These are phyloP conservation scores for Apiospora koreana DNA, from an alignment of 2,329 filamentous ascomycete species.

Conservation along the genomic window DNA sequence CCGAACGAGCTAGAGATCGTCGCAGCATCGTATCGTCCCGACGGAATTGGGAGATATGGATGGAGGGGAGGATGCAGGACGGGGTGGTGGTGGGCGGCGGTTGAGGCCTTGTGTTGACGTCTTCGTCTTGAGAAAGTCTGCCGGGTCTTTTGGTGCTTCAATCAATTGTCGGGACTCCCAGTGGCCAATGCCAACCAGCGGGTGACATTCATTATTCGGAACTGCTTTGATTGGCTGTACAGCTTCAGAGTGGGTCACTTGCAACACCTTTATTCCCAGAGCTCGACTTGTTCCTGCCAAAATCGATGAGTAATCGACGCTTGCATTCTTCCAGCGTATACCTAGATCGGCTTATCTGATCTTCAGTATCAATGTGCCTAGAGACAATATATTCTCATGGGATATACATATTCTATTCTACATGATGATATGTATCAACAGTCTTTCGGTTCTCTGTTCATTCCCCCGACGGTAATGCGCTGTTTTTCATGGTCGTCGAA, in stretches of 20 bases:
- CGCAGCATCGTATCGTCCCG: conserved; percentile 68
- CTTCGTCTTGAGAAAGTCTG: conserved; percentile 10
- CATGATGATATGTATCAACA: not conserved
- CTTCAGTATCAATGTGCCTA: not conserved
- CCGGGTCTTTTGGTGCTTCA: conserved; percentile 7
- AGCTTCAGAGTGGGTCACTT: not conserved
- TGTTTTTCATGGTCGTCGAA: not conserved
- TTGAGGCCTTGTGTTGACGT: conserved; percentile 22
- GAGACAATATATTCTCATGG: not conserved
- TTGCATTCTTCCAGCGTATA: not conserved
- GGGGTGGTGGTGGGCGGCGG: conserved; percentile 23
- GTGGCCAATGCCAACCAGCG: conserved; percentile 6
- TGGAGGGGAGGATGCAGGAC: conserved; percentile 34
- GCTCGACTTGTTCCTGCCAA: not conserved
- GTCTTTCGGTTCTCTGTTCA: not conserved
- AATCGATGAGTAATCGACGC: not conserved
- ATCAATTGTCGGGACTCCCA: conserved; percentile 9
- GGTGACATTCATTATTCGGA: conserved; percentile 5
- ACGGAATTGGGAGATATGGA: conserved; percentile 44
- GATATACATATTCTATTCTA: not conserved
- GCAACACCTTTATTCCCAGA: not conserved
- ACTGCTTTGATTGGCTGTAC: not conserved
- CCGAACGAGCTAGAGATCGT: conserved; percentile 67
- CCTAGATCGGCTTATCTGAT: not conserved
- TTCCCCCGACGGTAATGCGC: not conserved